A percentile compares a stretch with the other conserved stretches of the same genome.
Evolutionary conservation across 345 rosid genomes (phyloP).

Genomic region (Arabis alpina): DNA sequence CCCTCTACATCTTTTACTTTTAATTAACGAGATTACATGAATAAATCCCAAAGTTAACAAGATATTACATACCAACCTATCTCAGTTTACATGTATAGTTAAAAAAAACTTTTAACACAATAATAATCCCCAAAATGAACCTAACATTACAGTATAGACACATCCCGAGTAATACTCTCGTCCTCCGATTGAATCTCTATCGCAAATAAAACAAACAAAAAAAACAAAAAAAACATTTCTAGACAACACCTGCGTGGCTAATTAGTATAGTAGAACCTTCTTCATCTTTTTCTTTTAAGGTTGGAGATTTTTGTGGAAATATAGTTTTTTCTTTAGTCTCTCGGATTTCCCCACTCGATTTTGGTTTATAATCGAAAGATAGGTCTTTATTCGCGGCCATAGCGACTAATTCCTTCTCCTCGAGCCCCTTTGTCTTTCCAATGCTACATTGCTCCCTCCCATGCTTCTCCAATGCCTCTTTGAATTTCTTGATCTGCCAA

Average conservation of each 20-base stretch:
- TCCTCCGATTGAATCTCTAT: not conserved
- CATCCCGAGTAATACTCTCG: not conserved
- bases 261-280: slow-evolving; percentile 39
- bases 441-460: slow-evolving; percentile 73
- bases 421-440: slow-evolving; percentile 69
- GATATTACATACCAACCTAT: too few species aligned
- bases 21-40: not conserved
- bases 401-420: slow-evolving; percentile 76
- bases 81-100: not conserved
- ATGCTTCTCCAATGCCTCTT: slow-evolving; percentile 79
- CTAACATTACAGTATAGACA: not conserved
- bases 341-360: slow-evolving; percentile 22
- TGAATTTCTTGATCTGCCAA: slow-evolving; percentile 81
- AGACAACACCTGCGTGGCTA: slow-evolving; percentile 41
- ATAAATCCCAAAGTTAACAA: too few species aligned
- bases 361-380: slow-evolving; percentile 58
- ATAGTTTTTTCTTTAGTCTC: not conserved
- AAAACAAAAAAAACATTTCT: slow-evolving; percentile 50
- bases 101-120: slow-evolving; percentile 37
- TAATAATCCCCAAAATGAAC: not conserved
- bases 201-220: slow-evolving; percentile 43
- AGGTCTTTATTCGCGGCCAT: slow-evolving; percentile 76
- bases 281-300: not conserved
- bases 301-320: not conserved
- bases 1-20: not conserved